Evolutionary conservation across 2,329 filamentous ascomycete genomes (phyloP), one percentile per base, ranked within the genome.

Genomic region (Penicillium palitans): DNA sequence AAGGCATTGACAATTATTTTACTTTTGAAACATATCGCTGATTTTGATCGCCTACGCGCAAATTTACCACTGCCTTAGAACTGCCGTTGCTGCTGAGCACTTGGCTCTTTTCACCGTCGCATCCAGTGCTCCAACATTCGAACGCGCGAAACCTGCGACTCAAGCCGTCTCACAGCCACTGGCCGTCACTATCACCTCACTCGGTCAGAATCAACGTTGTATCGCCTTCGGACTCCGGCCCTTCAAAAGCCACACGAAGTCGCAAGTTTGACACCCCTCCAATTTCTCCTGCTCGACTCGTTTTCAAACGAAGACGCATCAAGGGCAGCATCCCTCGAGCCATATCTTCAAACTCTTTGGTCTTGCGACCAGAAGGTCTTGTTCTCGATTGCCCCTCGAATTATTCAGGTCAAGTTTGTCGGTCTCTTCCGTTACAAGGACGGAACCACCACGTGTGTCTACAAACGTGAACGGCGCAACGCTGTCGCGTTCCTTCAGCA

Each of bases 1-100:
- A 56, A 66, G 59, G 60, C 55, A 68, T 68, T 67, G 61, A 57
- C 33, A 8, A 39, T 41, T 59, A 55, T 59, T 48, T 52, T 49
- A 58, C 52, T 24, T 33, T 47, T 58, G 45, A 35, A 31, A 25
- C 41, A 33, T 45, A 55, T 66, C 58, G 59, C 61, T 17, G 46
- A n/a, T 17, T 31, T 21, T 29, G 37, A 29, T 48, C 15, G 24
- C n/a, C 42, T 37, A 29, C 29, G 41, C 54, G 33, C 54, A 51
- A 46, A 40, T n/a, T 31, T 27, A 17, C 19, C 48, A n/a, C 17
- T 19, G 2, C n/a, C n/a, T 35, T 12, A 19, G n/a, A 52, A 21
- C 27, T 45, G 15, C 24, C 17, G 19, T 57, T 42, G 47, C 31
- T 25, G 24, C 25, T 17, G 19, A 31, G 19, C 49, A 37, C 10